These are phyloP conservation scores for Leccinum variabile DNA, from an alignment of 1,284 basidiomycete species.

Conservation along the genomic window DNA sequence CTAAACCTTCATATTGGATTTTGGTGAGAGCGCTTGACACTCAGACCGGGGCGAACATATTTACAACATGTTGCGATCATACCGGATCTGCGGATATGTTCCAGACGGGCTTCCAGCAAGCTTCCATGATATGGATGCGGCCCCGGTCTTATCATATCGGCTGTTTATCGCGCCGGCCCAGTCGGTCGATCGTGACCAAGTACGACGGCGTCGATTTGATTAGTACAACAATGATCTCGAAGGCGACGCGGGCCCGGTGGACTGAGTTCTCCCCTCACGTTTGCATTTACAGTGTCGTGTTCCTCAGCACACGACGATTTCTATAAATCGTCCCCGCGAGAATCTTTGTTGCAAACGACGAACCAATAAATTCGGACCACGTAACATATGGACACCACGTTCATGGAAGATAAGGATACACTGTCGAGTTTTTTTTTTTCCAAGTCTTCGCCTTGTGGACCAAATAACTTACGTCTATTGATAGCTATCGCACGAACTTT, in stretches of 20 bases:
- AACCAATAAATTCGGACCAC: neutral
- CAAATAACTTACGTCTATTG: constrained; percentile 14
- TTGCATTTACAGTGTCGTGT: neutral
- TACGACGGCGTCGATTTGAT: constrained; percentile 6
- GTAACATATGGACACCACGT: neutral
- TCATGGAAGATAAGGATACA: constrained; percentile 7
- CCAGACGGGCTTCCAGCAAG: neutral
- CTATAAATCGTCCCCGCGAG: neutral
- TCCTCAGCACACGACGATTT: neutral
- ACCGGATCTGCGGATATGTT: neutral
- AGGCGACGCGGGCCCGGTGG: neutral
- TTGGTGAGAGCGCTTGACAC: neutral
- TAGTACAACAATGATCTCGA: neutral
- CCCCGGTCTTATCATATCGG: constrained; percentile 1
- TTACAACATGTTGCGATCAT: neutral
- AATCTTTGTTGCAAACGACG: neutral
- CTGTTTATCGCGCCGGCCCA: neutral
- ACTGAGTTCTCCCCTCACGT: neutral
- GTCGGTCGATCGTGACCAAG: constrained; percentile 2
- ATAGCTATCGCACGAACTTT: constrained; percentile 6
- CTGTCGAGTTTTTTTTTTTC: neutral
- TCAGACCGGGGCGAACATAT: neutral
- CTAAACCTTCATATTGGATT: neutral
- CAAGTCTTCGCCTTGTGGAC: neutral
- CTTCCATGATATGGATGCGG: constrained; percentile 9